These are phyloP conservation scores for Silene latifolia DNA, from an alignment of 148 eudicot genomes.

Conservation along the genomic window DNA sequence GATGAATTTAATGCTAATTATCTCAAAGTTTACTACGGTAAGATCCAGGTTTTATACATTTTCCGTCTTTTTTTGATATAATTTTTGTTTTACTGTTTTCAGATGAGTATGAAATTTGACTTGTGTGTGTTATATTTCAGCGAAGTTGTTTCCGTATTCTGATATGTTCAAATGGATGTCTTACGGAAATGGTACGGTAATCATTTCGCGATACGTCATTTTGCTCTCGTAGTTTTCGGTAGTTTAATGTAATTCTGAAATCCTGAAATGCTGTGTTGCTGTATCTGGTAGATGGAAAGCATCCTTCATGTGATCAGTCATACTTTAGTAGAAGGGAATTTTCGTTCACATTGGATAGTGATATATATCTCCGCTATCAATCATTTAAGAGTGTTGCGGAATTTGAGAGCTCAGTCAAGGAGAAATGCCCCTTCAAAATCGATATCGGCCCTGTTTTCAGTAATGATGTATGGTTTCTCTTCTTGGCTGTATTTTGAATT, in stretches of 20 bases:
- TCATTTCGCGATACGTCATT: not conserved
- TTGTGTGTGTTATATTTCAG: conserved; percentile 35
- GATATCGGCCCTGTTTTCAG: conserved; percentile 94
- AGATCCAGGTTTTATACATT: not conserved
- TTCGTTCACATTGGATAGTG: conserved; percentile 75
- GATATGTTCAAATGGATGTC: conserved; percentile 92
- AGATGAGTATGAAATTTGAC: not conserved
- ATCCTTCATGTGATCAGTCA: conserved; percentile 84
- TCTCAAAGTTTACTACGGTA: conserved; percentile 76
- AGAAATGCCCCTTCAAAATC: conserved; percentile 81
- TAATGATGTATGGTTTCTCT: conserved; percentile 61
- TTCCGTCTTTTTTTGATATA: not conserved
- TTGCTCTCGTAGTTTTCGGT: not conserved
- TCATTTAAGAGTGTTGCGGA: conserved; percentile 71
- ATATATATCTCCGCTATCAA: conserved; percentile 73
- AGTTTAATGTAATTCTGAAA: not conserved
- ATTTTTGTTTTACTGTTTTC: not conserved
- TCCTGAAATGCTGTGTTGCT: not conserved
- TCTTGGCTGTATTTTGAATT: no score
- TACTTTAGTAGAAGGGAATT: conserved; percentile 82
- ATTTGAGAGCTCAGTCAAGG: conserved; percentile 73
- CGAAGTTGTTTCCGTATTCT: conserved; percentile 71
- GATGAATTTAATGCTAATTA: conserved; percentile 57
- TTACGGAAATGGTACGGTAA: conserved; percentile 97
- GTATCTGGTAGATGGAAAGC: conserved; percentile 75